These are phyloP conservation scores for Citrus australasica DNA, from an alignment of 345 rosid genomes.

Conservation along the genomic window DNA sequence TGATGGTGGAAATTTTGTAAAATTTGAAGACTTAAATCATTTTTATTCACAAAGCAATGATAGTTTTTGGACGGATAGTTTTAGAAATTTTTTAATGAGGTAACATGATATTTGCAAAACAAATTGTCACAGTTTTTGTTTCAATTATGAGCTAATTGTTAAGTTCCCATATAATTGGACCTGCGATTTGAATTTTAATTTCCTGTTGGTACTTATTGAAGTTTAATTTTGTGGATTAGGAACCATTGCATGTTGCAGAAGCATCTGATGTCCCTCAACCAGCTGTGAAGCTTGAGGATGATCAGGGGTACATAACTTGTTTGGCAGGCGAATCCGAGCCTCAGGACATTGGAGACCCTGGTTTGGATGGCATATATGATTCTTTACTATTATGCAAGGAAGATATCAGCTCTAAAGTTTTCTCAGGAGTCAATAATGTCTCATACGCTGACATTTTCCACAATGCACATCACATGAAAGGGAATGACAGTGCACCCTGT, in stretches of 20 bases:
- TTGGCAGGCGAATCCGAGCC: slow-evolving; percentile 56
- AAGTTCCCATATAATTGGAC: background rate
- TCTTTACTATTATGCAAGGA: slow-evolving; percentile 49
- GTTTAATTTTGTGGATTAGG: slow-evolving; percentile 30
- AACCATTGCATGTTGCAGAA: slow-evolving; percentile 29
- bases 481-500: slow-evolving; percentile 16
- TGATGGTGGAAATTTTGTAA: background rate
- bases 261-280: slow-evolving; percentile 12
- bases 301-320: slow-evolving; percentile 29
- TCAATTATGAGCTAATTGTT: background rate
- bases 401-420: slow-evolving; percentile 33
- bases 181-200: background rate
- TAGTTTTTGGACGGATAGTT: background rate
- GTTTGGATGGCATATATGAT: slow-evolving; percentile 37
- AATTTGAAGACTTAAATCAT: background rate
- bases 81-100: background rate
- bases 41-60: background rate
- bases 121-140: background rate
- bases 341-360: slow-evolving; percentile 45
- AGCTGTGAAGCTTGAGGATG: slow-evolving; percentile 22
- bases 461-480: slow-evolving; percentile 18
- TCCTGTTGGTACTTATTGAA: background rate
- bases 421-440: slow-evolving; percentile 22
- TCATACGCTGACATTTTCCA: slow-evolving; percentile 12
- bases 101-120: background rate